Evolutionary conservation across 1,139 yeast species (phyloP), one percentile per base, ranked within the genome.

Genomic region (Candida pseudoviswanathii): DNA sequence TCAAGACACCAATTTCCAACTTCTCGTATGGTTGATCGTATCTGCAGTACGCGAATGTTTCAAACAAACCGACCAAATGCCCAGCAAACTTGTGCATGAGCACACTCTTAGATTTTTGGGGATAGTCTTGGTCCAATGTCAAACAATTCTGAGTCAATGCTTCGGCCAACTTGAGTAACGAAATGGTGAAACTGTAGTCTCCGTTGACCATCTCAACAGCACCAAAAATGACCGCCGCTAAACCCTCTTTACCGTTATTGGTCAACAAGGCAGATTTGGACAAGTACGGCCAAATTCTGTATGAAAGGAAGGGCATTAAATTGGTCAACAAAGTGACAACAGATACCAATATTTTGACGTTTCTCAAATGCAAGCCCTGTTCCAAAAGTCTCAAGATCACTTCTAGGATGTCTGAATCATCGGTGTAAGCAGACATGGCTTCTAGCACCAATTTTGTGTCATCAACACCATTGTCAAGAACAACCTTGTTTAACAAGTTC

Each of bases 201-300:
- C 92, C 94, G 48, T 72, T 74, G 1, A 86, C 84, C 66, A 85
- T 79, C 65, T 91, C 97, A 27, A 84, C 78, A 2, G 92, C 79
- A 2, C 94, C 92, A 49, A 89, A 73, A 6, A 89, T 75, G 0
- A 78, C 75, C 0, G 83, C 67, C 0, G 85, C 82, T 46, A 84
- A 68, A 0, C 95, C 94, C 46, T 89, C 90, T 56, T 81, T 83
- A 0, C 91, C 90, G 52, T 81, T 79, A 46, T 78, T 77, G 11
- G 86, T 84, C 2, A 89, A 70, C 27, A 90, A 68, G 22, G 83
- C 79, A 1, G 96, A 86, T 49, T 84, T 81, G 16, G 84, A 78
- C 16, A 91, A 66, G 59, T 84, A 88, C 0, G 91, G 80, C 96
- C 97, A 91, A 2, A 91, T 86, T 53, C 91, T 72, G 54, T 80